Conservation (phyloP, 2,329 filamentous ascomycete species). For the Sordariomycetes sp. region DNA sequence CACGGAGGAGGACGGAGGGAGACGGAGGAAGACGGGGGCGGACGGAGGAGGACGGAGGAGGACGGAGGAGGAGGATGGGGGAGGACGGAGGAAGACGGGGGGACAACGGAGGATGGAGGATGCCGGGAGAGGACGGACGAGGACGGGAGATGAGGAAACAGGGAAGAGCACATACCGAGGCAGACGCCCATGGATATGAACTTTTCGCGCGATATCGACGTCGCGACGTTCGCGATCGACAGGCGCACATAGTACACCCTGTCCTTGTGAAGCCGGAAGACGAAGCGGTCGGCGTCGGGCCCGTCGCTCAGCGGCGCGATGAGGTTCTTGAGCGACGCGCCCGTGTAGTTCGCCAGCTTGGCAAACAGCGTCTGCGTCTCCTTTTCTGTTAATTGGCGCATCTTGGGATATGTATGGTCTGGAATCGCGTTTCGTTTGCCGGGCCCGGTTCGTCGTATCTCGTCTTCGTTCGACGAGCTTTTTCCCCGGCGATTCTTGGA, state of each 20-base stretch:
- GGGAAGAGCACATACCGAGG: slow-evolving; percentile 36
- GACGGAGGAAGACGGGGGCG: too few species aligned
- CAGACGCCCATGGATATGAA: slow-evolving; percentile 85
- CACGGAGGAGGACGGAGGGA: too few species aligned
- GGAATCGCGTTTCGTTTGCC: neutral
- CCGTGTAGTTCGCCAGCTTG: slow-evolving; percentile 91
- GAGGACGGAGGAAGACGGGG: too few species aligned
- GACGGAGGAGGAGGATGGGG: too few species aligned
- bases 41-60: too few species aligned
- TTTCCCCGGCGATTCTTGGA: slow-evolving; percentile 2
- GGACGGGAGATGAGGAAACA: neutral
- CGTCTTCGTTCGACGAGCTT: slow-evolving; percentile 4
- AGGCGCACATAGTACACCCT: slow-evolving; percentile 89
- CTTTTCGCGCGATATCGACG: slow-evolving; percentile 69
- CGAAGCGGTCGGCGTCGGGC: slow-evolving; percentile 63
- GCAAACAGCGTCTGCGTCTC: slow-evolving; percentile 77
- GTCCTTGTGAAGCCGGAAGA: slow-evolving; percentile 73
- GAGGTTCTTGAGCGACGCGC: slow-evolving; percentile 74
- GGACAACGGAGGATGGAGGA: too few species aligned
- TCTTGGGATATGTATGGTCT: slow-evolving; percentile 28
- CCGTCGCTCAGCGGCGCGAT: slow-evolving; percentile 63
- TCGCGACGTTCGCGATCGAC: slow-evolving; percentile 83
- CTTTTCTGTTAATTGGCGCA: slow-evolving; percentile 72
- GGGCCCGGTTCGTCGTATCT: neutral
- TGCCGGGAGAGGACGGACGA: too few species aligned